Base-by-base conservation (phyloP, 345 rosid species). In the Hypericum androsaemum region DNA sequence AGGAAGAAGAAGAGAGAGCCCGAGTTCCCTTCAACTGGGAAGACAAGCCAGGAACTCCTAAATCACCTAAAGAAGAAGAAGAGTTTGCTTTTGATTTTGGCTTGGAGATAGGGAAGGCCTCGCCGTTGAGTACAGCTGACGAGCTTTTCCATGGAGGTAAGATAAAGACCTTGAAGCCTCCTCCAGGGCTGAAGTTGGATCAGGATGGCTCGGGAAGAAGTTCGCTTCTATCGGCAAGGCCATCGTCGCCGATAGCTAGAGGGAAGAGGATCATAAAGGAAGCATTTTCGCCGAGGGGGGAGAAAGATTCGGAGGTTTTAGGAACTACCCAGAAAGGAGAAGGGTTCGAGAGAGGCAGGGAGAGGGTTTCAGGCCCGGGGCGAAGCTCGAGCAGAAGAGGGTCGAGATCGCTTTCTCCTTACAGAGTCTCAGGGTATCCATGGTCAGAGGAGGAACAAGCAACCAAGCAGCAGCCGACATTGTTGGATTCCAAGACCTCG, bases 81-180 rank as follows among this genome's bases (percentile, higher is more conserved):
- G 68, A 59, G 50, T 69, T 69, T 43, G 73, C 73, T 13, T 69
- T 69, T 42, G 65, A 69, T 63, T 58, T 69, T 58, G 41, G 59
- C 35, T 56, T 14, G 0, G 64, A 59, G 8, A 22, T 35, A 8
- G 62, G 50, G 38, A 44, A 69, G 45, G n/a, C 12, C 6, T 61
- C 66, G 12, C 52, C 57, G 6, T 9, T 22, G 1, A 22, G 32
- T 22, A 22, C 77, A 10, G 95, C 89, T 1, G 95, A 85, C 8
- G 87, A 85, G 62, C 81, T 85, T 12, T 85, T 85, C 37, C 83
- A 82, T 45, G 83, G 85, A 5, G 95, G 87, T 51, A 78, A 76
- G 54, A 86, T 86, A 42, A 73, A 77, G 57, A 84, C 84, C 5
- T 65, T 84, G 66, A 79, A 76, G 77, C 84, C 81, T 43, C 86